Base-by-base conservation (phyloP, 2,329 filamentous ascomycete species). In the Pseudogymnoascus sp. region DNA sequence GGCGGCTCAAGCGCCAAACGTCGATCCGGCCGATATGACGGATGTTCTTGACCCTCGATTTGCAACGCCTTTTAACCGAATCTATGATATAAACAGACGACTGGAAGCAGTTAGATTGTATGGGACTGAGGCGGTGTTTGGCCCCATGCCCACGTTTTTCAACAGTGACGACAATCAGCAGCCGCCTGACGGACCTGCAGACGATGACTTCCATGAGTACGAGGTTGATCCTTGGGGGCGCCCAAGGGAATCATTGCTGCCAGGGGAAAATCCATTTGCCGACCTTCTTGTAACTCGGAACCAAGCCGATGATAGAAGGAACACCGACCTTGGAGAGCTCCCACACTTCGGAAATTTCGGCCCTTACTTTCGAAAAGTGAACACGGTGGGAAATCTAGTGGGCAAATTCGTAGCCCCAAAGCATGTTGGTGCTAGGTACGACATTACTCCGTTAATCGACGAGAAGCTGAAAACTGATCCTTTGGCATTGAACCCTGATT, bases 151-250 rank as follows among this genome's bases (percentile, higher is more conserved):
- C 16, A 21, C 11, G 16, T 56, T 56, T 34, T 18, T 14, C n/a
- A 21, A 25, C 44, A 50, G 44, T 25, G 14, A n/a, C 44, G 21
- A 50, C 6, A 23, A 23, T 46, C 42, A 12, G 42, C n/a, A 31
- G 46, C 1, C 4, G n/a, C 50, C 28, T 16, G 28, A 21, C 5
- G 16, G 28, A 21, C 50, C 50, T 12, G n/a, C 28, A 12, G n/a
- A 12, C 6, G 50, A 21, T 31, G 46, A 31, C n/a, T 4, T 34
- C 28, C 28, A 34, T 56, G n/a, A 56, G 28, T 34, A 34, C 16
- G 50, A 34, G 28, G n/a, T 56, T 11, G 50, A 56, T 18, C 50
- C 50, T 21, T 56, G 50, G 50, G 50, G 50, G n/a, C 50, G 50
- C 34, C 28, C 16, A 56, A 56, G 50, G 28, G n/a, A 56, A 56